Evolutionary conservation across 768 basidiomycete species (phyloP).

Genomic region (Royoungia palumana): DNA sequence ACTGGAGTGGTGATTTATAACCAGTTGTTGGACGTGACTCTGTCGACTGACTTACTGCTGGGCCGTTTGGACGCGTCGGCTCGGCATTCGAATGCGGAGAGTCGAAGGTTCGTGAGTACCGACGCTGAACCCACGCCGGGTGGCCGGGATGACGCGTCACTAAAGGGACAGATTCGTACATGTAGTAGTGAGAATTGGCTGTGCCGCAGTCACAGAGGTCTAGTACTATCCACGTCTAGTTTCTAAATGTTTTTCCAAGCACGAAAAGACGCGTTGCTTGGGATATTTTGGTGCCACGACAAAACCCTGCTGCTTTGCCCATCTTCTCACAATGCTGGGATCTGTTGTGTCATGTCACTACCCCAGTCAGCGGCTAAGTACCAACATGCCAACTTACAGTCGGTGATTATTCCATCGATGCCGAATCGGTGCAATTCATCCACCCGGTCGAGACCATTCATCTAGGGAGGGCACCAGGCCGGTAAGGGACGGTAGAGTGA

Average conservation of each 20-base stretch:
- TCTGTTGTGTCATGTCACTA: conserved; percentile 28
- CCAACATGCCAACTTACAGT: conserved; percentile 39
- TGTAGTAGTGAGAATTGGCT: no score
- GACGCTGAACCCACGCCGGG: no score
- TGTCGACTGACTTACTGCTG: background rate
- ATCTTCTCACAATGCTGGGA: conserved; percentile 55
- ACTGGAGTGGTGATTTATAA: conserved; percentile 7
- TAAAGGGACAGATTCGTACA: no score
- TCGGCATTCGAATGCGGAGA: no score
- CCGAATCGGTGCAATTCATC: conserved; percentile 59
- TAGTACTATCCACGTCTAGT: background rate
- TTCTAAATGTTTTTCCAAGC: conserved; percentile 48
- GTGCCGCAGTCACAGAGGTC: background rate
- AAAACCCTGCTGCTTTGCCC: conserved; percentile 51
- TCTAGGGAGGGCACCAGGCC: conserved; percentile 34
- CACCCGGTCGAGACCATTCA: conserved; percentile 57
- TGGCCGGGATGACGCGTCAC: background rate
- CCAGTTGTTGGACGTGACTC: no score
- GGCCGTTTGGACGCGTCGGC: conserved; percentile 22
- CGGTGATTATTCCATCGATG: conserved; percentile 77
- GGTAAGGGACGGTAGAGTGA: background rate
- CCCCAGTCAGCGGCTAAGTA: background rate
- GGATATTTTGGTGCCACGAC: conserved; percentile 55
- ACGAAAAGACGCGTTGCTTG: conserved; percentile 57
- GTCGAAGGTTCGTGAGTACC: no score